These are phyloP conservation scores for Malassezia restricta DNA, from an alignment of 1,284 basidiomycete species.

Conservation along the genomic window DNA sequence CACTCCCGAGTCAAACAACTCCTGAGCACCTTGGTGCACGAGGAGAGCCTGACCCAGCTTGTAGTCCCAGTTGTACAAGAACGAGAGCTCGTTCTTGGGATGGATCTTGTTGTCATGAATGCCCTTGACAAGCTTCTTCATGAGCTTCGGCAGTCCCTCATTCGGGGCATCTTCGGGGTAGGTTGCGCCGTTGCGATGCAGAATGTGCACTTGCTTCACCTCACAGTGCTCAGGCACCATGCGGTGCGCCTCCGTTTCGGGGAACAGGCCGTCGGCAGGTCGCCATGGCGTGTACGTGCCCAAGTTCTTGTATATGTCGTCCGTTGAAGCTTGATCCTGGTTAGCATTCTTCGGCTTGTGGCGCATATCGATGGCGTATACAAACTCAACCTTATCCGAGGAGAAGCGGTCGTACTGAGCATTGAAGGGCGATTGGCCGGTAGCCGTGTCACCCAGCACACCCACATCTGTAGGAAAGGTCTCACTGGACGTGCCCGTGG, in stretches of 20 bases:
- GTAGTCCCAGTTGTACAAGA: slow-evolving; percentile 59
- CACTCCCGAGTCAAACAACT: slow-evolving; percentile 48
- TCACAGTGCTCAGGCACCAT: slow-evolving; percentile 17
- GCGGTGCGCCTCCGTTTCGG: slow-evolving; percentile 8
- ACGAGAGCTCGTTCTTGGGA: slow-evolving; percentile 56
- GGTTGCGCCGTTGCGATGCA: slow-evolving; percentile 39
- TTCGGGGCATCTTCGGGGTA: slow-evolving; percentile 26
- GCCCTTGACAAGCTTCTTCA: neutral
- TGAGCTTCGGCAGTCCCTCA: slow-evolving; percentile 1
- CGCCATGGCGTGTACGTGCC: slow-evolving; percentile 15
- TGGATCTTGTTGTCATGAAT: slow-evolving; percentile 9
- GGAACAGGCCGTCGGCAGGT: slow-evolving; percentile 11
- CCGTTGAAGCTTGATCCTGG: slow-evolving; percentile 10
- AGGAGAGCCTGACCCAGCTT: slow-evolving; percentile 56
- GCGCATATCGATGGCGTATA: slow-evolving; percentile 22
- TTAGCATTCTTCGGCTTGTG: slow-evolving; percentile 17
- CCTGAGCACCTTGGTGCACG: slow-evolving; percentile 69
- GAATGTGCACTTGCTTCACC: slow-evolving; percentile 36
- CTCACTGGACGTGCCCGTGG: slow-evolving; percentile 13
- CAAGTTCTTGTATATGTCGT: slow-evolving; percentile 29
- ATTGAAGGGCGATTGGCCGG: slow-evolving; percentile 29
- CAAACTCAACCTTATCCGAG: slow-evolving; percentile 1
- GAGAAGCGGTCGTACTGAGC: slow-evolving; percentile 25
- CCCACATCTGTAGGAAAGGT: slow-evolving; percentile 38
- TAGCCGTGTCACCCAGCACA: slow-evolving; percentile 20